A percentile compares a stretch with the other conserved stretches of the same genome.
These are phyloP conservation scores for Xanthoconium separans DNA, from an alignment of 1,284 basidiomycete genomes.

Conservation along the genomic window DNA sequence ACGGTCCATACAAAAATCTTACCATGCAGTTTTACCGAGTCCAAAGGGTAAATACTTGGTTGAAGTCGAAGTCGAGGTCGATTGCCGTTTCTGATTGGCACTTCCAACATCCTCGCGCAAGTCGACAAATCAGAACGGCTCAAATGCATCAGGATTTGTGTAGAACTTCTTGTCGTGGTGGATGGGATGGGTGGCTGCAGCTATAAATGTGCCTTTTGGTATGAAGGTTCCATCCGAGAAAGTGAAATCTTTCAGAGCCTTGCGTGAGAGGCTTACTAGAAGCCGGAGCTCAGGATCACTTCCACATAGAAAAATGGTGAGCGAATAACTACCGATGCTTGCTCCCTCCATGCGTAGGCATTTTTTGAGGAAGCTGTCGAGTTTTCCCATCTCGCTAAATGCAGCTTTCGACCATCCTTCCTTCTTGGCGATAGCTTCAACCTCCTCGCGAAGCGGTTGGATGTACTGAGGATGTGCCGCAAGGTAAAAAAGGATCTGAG, in stretches of 20 bases:
- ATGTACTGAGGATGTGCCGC: neutral
- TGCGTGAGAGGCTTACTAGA: constrained; percentile 21
- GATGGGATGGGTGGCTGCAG: constrained; percentile 18
- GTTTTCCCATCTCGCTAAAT: neutral
- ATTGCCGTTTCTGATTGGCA: constrained; percentile 16
- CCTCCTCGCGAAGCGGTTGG: neutral
- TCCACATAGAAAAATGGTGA: no score
- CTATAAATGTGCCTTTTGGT: constrained; percentile 35
- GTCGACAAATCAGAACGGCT: constrained; percentile 35
- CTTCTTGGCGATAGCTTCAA: neutral
- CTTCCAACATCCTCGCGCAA: constrained; percentile 15
- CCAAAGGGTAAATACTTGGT: constrained; percentile 15
- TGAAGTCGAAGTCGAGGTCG: constrained; percentile 13
- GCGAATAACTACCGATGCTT: constrained; percentile 11
- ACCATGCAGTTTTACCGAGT: constrained; percentile 17
- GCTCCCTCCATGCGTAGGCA: neutral
- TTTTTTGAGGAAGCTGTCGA: neutral
- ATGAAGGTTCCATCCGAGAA: constrained; percentile 44
- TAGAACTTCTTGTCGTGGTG: constrained; percentile 32
- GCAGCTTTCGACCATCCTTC: neutral
- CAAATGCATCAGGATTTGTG: constrained; percentile 26
- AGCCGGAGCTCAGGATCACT: neutral
- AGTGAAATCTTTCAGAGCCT: constrained; percentile 30
- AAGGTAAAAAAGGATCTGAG: neutral
- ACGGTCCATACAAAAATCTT: neutral